Conservation (phyloP, 495 filamentous ascomycete species). For the Lasiosphaeria hispida region DNA sequence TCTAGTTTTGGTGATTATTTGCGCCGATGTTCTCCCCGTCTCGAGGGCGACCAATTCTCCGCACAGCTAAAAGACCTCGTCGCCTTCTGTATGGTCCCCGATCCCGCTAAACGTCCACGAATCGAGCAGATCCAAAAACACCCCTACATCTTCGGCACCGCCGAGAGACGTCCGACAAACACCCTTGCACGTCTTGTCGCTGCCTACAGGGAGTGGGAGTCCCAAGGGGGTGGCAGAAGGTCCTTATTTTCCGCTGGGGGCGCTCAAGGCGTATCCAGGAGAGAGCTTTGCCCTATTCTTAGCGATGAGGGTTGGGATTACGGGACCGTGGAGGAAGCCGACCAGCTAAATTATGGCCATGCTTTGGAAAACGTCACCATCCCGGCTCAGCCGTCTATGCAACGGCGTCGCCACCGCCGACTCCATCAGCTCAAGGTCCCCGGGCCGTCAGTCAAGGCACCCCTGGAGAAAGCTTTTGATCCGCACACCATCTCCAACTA, state of each 20-base stretch:
- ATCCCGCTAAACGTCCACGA: background rate
- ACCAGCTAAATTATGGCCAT: background rate
- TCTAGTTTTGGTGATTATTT: background rate
- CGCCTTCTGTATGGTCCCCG: constrained; percentile 6
- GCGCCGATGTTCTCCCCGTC: background rate
- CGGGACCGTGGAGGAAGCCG: background rate
- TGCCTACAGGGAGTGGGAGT: constrained; percentile 8
- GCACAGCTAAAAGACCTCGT: constrained; percentile 1
- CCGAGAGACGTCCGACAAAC: constrained; percentile 2
- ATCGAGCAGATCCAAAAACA: constrained; percentile 1
- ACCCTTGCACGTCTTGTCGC: constrained; percentile 1
- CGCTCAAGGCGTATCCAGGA: background rate
- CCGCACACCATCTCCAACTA: constrained; percentile 14
- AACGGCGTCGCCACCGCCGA: background rate
- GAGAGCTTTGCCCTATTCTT: too few relatives aligned
- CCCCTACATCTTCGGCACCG: constrained; percentile 6
- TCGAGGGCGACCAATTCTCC: constrained; percentile 1
- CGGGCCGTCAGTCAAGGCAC: background rate
- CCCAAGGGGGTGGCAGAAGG: constrained; percentile 4
- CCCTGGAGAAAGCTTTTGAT: constrained; percentile 14
- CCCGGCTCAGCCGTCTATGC: background rate
- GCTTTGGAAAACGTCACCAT: background rate
- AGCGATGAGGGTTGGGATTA: background rate
- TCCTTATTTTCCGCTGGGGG: constrained; percentile 11
- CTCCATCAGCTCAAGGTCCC: background rate